A percentile compares a stretch with the other conserved stretches of the same genome.
phyloP scores from a whole-genome alignment of 805 yeast species.

The Starmerella floricola region DNA sequence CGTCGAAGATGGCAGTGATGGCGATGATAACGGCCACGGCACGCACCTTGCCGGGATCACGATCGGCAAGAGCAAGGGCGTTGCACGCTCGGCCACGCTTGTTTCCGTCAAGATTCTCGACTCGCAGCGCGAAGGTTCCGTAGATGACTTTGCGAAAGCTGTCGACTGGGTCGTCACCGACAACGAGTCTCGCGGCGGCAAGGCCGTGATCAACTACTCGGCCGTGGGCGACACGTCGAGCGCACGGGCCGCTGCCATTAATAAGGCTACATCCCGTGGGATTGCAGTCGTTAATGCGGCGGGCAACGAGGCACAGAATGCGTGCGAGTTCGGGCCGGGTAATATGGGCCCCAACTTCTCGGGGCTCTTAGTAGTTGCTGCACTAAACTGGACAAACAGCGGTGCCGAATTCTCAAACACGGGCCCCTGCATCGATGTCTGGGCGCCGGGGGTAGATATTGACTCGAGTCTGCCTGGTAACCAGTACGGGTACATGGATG shows the following conservation, averaged over 20 bases:
- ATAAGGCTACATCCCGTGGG: conserved; percentile 18
- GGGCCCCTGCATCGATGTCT: conserved; percentile 83
- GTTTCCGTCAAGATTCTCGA: conserved; percentile 73
- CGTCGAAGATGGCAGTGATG: conserved; percentile 51
- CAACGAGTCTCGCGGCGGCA: conserved; percentile 19
- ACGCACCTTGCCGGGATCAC: conserved; percentile 97
- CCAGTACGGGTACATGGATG: conserved; percentile 29
- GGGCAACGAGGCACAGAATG: conserved; percentile 67
- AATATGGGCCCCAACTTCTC: conserved; percentile 46
- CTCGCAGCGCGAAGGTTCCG: conserved; percentile 49
- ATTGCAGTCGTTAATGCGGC: conserved; percentile 28
- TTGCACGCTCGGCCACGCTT: conserved; percentile 65
- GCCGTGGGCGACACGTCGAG: conserved; percentile 19
- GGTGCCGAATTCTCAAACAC: conserved; percentile 78
- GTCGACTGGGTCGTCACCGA: conserved; percentile 27
- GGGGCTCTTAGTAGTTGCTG: conserved; percentile 70
- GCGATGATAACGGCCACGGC: conserved; percentile 90
- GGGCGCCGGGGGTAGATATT: conserved; percentile 79
- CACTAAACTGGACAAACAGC: conserved; percentile 58
- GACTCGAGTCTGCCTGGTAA: conserved; percentile 30
- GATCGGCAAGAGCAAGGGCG: conserved; percentile 68
- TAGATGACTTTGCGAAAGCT: conserved; percentile 28
- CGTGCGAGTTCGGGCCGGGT: conserved; percentile 80
- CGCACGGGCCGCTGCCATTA: conserved; percentile 23
- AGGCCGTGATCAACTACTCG: conserved; percentile 25